phyloP scores from a whole-genome alignment of 2,329 filamentous ascomycete species.

The Hawksworthiomyces lignivorus region DNA sequence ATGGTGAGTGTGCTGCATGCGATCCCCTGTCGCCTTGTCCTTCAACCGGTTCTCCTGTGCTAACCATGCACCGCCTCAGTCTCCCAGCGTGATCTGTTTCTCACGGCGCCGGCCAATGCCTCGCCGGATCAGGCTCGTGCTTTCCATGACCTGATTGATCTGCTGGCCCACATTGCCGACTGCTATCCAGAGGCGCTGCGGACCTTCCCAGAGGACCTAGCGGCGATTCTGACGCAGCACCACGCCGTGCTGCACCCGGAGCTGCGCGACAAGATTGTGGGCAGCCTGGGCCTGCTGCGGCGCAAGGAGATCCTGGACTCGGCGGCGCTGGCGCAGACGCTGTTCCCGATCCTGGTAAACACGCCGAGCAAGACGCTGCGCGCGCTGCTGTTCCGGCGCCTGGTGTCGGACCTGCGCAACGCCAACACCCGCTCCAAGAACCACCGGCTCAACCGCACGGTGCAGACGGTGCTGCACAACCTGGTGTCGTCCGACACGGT shows the following conservation, averaged over 20 bases:
- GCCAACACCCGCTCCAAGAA: constrained; percentile 84
- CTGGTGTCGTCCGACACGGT: constrained; percentile 78
- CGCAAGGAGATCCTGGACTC: constrained; percentile 93
- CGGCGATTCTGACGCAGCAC: constrained; percentile 70
- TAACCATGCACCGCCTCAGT: constrained; percentile 3
- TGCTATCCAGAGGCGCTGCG: constrained; percentile 79
- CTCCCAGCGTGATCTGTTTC: constrained; percentile 83
- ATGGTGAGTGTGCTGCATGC: constrained; percentile 41
- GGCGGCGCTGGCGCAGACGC: constrained; percentile 64
- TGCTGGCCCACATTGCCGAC: constrained; percentile 88
- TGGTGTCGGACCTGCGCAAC: constrained; percentile 80
- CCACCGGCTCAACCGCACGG: constrained; percentile 84
- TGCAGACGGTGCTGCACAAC: constrained; percentile 91
- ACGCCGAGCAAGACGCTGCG: constrained; percentile 82
- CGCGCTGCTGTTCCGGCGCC: constrained; percentile 76
- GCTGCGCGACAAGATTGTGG: constrained; percentile 87
- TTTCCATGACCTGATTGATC: constrained; percentile 85
- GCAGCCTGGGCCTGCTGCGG: constrained; percentile 75
- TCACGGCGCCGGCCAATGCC: constrained; percentile 70
- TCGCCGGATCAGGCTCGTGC: constrained; percentile 73
- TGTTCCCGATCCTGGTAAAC: constrained; percentile 89
- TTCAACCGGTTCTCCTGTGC: neutral
- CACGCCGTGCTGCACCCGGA: constrained; percentile 78
- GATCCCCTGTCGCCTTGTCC: neutral
- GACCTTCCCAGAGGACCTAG: constrained; percentile 72